Evolutionary conservation across 768 basidiomycete species (phyloP), one percentile per base, ranked within the genome.

Genomic region (Suillus discolor): DNA sequence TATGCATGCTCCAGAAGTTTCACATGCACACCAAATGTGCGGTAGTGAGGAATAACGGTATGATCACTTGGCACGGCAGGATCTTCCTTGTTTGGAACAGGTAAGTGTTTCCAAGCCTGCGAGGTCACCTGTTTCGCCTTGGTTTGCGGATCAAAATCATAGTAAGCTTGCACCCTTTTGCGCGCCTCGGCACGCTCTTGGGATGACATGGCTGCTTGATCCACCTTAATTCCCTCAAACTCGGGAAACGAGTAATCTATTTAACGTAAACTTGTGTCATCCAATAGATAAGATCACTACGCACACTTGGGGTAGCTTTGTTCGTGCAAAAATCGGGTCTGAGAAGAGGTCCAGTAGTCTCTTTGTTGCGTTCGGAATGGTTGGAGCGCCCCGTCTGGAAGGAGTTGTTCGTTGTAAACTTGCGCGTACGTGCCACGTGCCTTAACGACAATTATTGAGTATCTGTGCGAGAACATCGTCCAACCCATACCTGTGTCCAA

Each of bases 171-270:
- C 16, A 77, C 68, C 34, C 57, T 66, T 11, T 67, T 65, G 25
- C 74, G 75, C 0, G 69, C 72, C 23, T 63, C 54, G 42, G 70
- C 65, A 23, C 72, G 71, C 38, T 72, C 65, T 47, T 68, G 39
- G 8, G 62, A 49, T 28, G n/a, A 62, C 3, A 53, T 31, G 6
- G 72, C 57, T 0, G 71, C 51, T 44, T 65, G 61, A 54, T 77
- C 69, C 9, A 77, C 75, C 36, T 75, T 70, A 20, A 76, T 61
- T 23, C 74, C 72, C 57, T 59, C 45, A 39, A 75, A 71, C 44
- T 69, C 66, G n/a, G 67, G 61, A 54, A 77, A 76, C 15, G 76
- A 72, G 57, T 75, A 75, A 15, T 72, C 75, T 76, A 34, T 20
- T 31, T 12, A 6, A 44, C 62, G 16, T 38, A 31, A 41, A 34